Evolutionary conservation across 73 alveolate genomes (phyloP), one percentile per base, ranked within the genome.

Genomic region (Paramecium primaurelia): DNA sequence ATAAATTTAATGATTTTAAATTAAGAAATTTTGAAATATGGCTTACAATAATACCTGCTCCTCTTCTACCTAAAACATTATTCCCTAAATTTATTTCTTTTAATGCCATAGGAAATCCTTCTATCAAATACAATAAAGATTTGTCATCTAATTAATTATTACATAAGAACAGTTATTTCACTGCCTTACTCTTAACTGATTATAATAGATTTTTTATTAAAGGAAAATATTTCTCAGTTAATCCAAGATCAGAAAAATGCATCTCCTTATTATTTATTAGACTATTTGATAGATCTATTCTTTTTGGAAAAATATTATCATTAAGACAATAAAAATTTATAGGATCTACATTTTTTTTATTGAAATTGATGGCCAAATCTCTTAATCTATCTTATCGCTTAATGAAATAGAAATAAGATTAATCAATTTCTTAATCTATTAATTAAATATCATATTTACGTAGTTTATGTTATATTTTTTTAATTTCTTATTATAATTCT

Each of bases 61-160:
- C 91, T 80, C 73, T 80, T 80, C 49, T 80, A 0, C 91, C 91
- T 10, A 80, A 49, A n/a, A 38, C 75, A 80, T 80, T 80, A 22
- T 80, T 80, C 4, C 47, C 30, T 47, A 80, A 80, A 25, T 80
- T 80, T 14, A 80, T n/a, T 80, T 44, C 91, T 28, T 80, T 80
- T 49, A 80, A 80, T 26, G 77, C 34, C 2, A 14, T 26, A 6
- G 91, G 91, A 44, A 80, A 80, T 18, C 64, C 47, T 4, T 42
- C 77, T 2, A 80, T 80, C 7, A 80, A 80, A 32, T 32, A 42
- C 26, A 42, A 80, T 45, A 80, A 47, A 1, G 71, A 32, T 16
- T 32, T 32, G 2, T 80, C 91, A 80, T 42, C 75, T 28, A 80
- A 80, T 26, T 47, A 28, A 80, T 80, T 80, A 47, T 80, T 80